Conservation (phyloP, 495 filamentous ascomycete genomes). For the Sabuloglossum arenarium region DNA sequence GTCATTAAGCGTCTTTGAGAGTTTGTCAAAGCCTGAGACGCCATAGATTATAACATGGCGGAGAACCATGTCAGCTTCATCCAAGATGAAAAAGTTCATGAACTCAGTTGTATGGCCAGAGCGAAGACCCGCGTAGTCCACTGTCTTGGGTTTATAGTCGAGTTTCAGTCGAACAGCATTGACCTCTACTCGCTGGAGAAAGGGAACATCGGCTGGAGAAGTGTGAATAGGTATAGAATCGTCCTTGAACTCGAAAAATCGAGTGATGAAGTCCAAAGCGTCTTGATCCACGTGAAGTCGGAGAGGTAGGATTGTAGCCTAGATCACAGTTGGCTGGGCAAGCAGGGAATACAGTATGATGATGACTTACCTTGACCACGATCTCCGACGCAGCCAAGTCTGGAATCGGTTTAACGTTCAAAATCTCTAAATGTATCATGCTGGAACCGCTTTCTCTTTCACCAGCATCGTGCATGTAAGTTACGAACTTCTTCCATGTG, state of each 20-base stretch:
- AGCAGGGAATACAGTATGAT: neutral
- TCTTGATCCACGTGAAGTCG: conserved; percentile 95
- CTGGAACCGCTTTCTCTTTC: conserved; percentile 63
- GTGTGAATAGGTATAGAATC: conserved; percentile 29
- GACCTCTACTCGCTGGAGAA: conserved; percentile 77
- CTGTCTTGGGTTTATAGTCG: conserved; percentile 94
- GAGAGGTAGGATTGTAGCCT: conserved; percentile 66
- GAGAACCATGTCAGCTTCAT: conserved; percentile 70
- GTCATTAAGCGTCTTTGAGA: conserved; percentile 76
- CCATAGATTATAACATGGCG: conserved; percentile 84
- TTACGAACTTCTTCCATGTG: conserved; percentile 96
- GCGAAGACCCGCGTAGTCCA: conserved; percentile 85
- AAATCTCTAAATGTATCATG: conserved; percentile 76
- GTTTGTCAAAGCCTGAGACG: conserved; percentile 67
- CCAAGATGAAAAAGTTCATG: conserved; percentile 95
- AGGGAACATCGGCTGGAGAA: conserved; percentile 50
- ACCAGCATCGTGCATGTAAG: conserved; percentile 72
- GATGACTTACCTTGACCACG: conserved; percentile 44
- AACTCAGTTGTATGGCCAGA: conserved; percentile 97
- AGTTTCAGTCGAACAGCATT: conserved; percentile 62
- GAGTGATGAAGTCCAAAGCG: conserved; percentile 86
- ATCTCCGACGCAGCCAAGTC: conserved; percentile 78
- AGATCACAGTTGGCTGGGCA: conserved; percentile 8
- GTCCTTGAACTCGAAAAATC: conserved; percentile 96
- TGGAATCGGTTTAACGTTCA: conserved; percentile 68